Conservation (phyloP, 2,329 filamentous ascomycete genomes). For the Pestalotiopsis fici region DNA sequence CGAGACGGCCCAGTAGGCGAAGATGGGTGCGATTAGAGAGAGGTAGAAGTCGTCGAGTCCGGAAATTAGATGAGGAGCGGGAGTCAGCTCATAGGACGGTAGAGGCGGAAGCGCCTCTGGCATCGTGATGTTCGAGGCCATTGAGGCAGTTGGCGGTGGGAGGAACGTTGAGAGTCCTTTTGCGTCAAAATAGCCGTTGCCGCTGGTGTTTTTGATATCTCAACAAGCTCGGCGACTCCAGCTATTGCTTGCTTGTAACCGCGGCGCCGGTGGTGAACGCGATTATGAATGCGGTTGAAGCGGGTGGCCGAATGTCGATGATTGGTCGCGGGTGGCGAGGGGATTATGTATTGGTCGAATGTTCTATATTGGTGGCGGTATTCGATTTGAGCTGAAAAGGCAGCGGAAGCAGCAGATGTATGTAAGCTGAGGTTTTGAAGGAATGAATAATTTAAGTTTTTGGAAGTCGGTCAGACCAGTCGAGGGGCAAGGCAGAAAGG, state of each 20-base stretch:
- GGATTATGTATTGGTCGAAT: not conserved
- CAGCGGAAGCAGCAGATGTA: not conserved
- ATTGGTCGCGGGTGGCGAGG: not conserved
- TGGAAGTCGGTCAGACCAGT: not conserved
- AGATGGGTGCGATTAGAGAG: constrained; percentile 72
- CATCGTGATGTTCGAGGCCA: constrained; percentile 53
- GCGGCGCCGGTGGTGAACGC: not conserved
- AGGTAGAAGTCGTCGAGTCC: constrained; percentile 82
- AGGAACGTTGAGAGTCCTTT: not conserved
- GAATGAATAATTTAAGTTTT: not conserved
- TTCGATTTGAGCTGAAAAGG: not conserved
- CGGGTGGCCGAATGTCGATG: not conserved
- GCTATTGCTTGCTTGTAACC: not conserved
- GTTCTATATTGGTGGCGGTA: not conserved
- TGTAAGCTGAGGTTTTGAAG: not conserved
- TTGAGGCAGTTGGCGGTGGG: constrained; percentile 19
- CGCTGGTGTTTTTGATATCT: not conserved
- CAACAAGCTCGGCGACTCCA: not conserved
- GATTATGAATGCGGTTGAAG: not conserved
- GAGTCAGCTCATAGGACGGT: constrained; percentile 74
- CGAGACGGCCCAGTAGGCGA: constrained; percentile 88
- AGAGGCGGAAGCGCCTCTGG: constrained; percentile 76
- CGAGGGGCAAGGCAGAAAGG: not conserved
- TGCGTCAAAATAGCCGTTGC: not conserved
- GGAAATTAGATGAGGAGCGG: constrained; percentile 71